These are phyloP conservation scores for Candida tunisiensis DNA, from an alignment of 1,139 yeast genomes.

Conservation along the genomic window DNA sequence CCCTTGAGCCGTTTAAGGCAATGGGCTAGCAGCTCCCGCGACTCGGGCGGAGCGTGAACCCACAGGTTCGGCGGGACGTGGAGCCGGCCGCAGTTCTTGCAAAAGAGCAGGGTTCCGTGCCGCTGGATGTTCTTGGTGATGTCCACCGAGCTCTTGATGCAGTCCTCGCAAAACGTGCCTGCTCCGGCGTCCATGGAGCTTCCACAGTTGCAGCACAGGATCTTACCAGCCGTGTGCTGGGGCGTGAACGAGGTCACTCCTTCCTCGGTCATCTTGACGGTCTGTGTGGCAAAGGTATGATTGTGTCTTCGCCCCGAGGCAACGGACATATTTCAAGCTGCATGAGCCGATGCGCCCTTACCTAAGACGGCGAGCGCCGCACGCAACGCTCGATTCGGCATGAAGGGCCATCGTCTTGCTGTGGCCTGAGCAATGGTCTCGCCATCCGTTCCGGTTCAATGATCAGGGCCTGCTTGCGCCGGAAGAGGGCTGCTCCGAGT, in stretches of 20 bases:
- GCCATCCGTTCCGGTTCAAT: too few relatives aligned
- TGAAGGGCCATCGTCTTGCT: too few relatives aligned
- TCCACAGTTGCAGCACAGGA: constrained; percentile 96
- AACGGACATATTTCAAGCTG: too few relatives aligned
- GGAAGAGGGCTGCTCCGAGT: too few relatives aligned
- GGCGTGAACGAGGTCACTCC: constrained; percentile 13
- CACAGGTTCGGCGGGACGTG: constrained; percentile 88
- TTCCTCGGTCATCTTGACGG: too few relatives aligned
- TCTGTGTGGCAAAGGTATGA: too few relatives aligned
- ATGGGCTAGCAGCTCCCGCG: constrained; percentile 78
- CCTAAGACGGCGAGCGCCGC: too few relatives aligned
- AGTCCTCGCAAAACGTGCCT: constrained; percentile 91
- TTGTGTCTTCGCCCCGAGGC: too few relatives aligned
- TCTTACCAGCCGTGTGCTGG: constrained; percentile 49
- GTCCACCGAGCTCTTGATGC: constrained; percentile 86
- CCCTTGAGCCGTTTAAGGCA: constrained; percentile 83
- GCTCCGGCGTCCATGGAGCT: constrained; percentile 88
- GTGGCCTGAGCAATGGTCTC: too few relatives aligned
- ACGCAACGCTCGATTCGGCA: too few relatives aligned
- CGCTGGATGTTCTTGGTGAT: constrained; percentile 92
- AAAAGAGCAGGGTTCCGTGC: constrained; percentile 78
- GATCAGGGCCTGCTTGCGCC: too few relatives aligned
- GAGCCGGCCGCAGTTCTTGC: constrained; percentile 92
- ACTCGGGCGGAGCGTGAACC: constrained; percentile 84
- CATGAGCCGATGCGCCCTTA: too few relatives aligned